A percentile compares a stretch with the other conserved stretches of the same genome.
These are phyloP conservation scores for Lipomyces oligophaga DNA, from an alignment of 805 yeast species.

Conservation along the genomic window DNA sequence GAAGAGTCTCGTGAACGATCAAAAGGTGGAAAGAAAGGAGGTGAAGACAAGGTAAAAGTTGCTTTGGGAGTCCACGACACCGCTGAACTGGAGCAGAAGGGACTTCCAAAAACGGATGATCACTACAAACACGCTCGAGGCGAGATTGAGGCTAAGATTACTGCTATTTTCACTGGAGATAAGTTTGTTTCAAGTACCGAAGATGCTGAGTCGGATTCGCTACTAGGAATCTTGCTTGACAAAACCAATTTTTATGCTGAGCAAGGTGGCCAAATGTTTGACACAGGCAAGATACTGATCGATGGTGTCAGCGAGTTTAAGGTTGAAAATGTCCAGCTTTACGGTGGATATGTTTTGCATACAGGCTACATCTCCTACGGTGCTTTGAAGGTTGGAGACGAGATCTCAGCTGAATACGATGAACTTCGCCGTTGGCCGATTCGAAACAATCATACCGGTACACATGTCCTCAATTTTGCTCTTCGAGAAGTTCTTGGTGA, in stretches of 20 bases:
- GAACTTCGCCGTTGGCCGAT: slow-evolving; percentile 94
- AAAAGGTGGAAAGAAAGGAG: slow-evolving; percentile 71
- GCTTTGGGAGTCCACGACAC: slow-evolving; percentile 90
- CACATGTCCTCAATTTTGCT: slow-evolving; percentile 89
- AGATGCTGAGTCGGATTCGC: slow-evolving; percentile 44
- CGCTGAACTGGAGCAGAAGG: slow-evolving; percentile 57
- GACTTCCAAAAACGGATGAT: slow-evolving; percentile 80
- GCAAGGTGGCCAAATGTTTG: slow-evolving; percentile 98
- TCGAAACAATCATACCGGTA: slow-evolving; percentile 97
- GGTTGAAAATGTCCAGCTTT: slow-evolving; percentile 86
- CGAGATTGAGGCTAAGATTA: slow-evolving; percentile 58
- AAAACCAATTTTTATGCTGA: slow-evolving; percentile 96
- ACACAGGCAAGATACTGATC: slow-evolving; percentile 85
- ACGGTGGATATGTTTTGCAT: slow-evolving; percentile 93
- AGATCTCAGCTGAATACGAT: slow-evolving; percentile 80
- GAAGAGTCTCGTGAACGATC: slow-evolving; percentile 90
- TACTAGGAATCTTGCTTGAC: slow-evolving; percentile 78
- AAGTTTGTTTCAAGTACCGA: slow-evolving; percentile 51
- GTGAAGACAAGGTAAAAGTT: slow-evolving; percentile 52
- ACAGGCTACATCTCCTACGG: slow-evolving; percentile 87
- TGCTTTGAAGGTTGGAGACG: slow-evolving; percentile 58
- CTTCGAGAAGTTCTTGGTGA: slow-evolving; percentile 82
- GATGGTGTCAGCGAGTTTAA: slow-evolving; percentile 85
- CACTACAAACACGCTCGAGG: slow-evolving; percentile 66
- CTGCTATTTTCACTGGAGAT: slow-evolving; percentile 61